Evolutionary conservation across 1,284 basidiomycete species (phyloP), one percentile per base, ranked within the genome.

Genomic region (Cryptococcus sp.): DNA sequence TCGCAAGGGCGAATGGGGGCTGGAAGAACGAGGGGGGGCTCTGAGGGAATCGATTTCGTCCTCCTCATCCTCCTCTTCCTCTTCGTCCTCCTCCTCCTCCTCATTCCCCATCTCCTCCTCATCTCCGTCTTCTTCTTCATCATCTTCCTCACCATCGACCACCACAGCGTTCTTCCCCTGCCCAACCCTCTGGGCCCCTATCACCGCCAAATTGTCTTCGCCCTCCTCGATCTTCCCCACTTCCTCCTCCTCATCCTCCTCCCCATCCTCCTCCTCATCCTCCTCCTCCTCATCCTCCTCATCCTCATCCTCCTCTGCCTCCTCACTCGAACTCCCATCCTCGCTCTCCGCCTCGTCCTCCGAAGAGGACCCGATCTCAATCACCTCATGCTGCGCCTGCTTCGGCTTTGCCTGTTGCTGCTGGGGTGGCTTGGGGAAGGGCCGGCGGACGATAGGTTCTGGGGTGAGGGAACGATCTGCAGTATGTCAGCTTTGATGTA

Each of bases 341-440:
- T 55, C 59, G n/a, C 12, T 50, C 46, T 18, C 46, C 28, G 36
- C 46, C 21, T 56, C 59, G 24, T 60, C 59, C 4, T 60, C 59
- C 11, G 59, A 57, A 11, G 59, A 57, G 1, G 59, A 60, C 5
- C 55, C 59, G 7, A 60, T 55, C 11, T 53, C 52, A 21, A 60
- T 60, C 15, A 56, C 53, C 18, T 56, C 56, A 28, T 37, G 38
- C 51, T 38, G 21, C 21, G 23, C 35, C 52, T n/a, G 46, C 49
- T 39, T 40, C 44, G 28, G 33, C 46, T 33, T 33, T 4, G 28
- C 28, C 28, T 33, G 28, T 9, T 33, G 28, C 28, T 33, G 28
- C 28, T 46, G 36, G 16, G 33, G 6, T n/a, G 21, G 44, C 45
- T 4, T 7, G 9, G 18, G 33, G 33, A 20, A 21, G 33, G 20